These are phyloP conservation scores for Phialemoniopsis sp. DNA, from an alignment of 2,329 filamentous ascomycete genomes.

Conservation along the genomic window DNA sequence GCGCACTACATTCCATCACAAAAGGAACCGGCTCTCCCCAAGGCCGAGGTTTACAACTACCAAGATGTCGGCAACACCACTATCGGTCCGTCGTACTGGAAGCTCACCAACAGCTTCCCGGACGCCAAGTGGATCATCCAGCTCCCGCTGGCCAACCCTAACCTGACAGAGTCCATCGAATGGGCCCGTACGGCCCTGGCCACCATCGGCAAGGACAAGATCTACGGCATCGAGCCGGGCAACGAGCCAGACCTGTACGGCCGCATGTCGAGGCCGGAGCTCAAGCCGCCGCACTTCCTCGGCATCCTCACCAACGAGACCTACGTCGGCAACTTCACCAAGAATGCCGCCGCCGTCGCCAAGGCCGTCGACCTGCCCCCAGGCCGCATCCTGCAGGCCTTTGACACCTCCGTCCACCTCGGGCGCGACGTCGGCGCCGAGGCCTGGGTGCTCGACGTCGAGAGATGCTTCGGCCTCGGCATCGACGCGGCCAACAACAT, in stretches of 20 bases:
- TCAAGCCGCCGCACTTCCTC: constrained; percentile 26
- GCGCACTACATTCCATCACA: constrained; percentile 25
- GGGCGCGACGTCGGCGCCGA: constrained; percentile 11
- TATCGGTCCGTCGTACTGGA: constrained; percentile 28
- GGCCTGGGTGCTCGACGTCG: constrained; percentile 19
- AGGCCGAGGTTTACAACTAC: constrained; percentile 25
- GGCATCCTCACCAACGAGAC: constrained; percentile 24
- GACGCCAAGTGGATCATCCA: constrained; percentile 27
- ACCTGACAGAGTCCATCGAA: constrained; percentile 25
- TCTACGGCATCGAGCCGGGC: constrained; percentile 29
- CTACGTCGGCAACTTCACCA: constrained; percentile 28
- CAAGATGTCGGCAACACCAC: constrained; percentile 26
- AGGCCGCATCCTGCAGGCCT: constrained; percentile 26
- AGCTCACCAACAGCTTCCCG: constrained; percentile 21
- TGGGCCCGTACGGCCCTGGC: constrained; percentile 24
- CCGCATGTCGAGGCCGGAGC: constrained; percentile 11
- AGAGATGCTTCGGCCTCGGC: constrained; percentile 23
- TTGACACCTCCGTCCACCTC: constrained; percentile 24
- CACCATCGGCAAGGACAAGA: constrained; percentile 20
- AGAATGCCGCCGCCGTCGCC: constrained; percentile 22
- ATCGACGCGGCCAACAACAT: constrained; percentile 24
- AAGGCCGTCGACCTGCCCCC: constrained; percentile 17
- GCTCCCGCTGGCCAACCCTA: constrained; percentile 26
- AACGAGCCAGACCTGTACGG: constrained; percentile 28
- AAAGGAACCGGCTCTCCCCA: constrained; percentile 20